Conservation (phyloP, 306 rosid species). For the Medicago ruthenica region DNA sequence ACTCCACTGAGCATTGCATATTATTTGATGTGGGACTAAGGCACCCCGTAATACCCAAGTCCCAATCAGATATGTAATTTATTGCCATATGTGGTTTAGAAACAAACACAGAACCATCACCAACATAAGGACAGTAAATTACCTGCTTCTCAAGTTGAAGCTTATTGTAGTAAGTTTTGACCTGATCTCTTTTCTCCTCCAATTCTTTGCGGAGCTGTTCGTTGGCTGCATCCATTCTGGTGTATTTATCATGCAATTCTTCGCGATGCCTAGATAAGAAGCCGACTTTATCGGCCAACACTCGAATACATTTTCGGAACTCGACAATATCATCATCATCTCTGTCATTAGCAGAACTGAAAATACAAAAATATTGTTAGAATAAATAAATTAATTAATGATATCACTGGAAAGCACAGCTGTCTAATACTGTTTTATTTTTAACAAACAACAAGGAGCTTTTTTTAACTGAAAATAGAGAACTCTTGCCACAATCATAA, state of each 20-base stretch:
- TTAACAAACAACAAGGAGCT: neutral
- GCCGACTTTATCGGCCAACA: conserved; percentile 75
- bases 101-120: conserved; percentile 8
- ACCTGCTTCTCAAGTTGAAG: conserved; percentile 99
- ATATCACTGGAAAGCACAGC: conserved; percentile 29
- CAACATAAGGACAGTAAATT: conserved; percentile 26
- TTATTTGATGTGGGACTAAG: neutral
- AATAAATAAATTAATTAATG: conserved; percentile 12
- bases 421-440: conserved; percentile 21
- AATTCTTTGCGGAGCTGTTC: conserved; percentile 83
- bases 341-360: conserved; percentile 79
- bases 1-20: neutral
- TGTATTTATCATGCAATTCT: conserved; percentile 78
- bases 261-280: conserved; percentile 80
- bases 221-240: conserved; percentile 73
- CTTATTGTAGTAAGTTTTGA: conserved; percentile 80
- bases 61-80: neutral
- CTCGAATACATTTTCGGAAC: conserved; percentile 76
- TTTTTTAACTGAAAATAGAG: conserved; percentile 57
- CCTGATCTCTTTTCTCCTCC: conserved; percentile 84
- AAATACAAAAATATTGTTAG: conserved; percentile 41
- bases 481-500: conserved; percentile 23
- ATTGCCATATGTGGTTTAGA: neutral
- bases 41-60: neutral
- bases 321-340: conserved; percentile 86